Conservation (phyloP, 2,329 filamentous ascomycete species). For the Arachnomyces sp. region DNA sequence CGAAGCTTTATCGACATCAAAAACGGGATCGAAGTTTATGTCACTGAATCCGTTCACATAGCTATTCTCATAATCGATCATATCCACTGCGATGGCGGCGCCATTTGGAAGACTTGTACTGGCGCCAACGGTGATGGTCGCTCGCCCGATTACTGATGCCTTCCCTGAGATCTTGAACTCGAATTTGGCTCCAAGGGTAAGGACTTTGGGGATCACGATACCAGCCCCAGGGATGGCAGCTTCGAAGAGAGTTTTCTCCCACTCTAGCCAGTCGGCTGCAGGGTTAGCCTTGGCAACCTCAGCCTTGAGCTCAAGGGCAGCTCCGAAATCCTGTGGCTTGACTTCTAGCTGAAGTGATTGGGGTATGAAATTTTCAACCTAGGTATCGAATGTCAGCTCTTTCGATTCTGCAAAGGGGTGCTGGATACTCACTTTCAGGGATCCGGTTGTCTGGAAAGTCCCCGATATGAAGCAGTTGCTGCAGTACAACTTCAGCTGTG, state of each 20-base stretch:
- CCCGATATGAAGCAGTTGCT: slow-evolving; percentile 20
- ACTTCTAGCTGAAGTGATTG: slow-evolving; percentile 13
- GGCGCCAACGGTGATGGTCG: slow-evolving; percentile 19
- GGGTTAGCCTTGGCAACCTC: slow-evolving; percentile 8
- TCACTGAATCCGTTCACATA: slow-evolving; percentile 18
- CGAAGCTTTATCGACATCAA: slow-evolving; percentile 18
- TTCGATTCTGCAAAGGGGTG: not conserved
- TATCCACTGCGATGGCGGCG: slow-evolving; percentile 16
- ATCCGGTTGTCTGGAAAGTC: slow-evolving; percentile 17
- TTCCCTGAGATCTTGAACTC: slow-evolving; percentile 17
- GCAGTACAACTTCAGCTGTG: slow-evolving; percentile 16
- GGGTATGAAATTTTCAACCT: slow-evolving; percentile 13
- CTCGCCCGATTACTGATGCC: slow-evolving; percentile 13
- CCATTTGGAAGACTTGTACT: slow-evolving; percentile 17
- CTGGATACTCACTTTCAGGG: slow-evolving; percentile 14
- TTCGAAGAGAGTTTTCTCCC: slow-evolving; percentile 10
- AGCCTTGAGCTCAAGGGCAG: slow-evolving; percentile 13
- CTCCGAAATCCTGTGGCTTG: slow-evolving; percentile 14
- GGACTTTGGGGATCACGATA: slow-evolving; percentile 16
- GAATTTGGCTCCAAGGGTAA: slow-evolving; percentile 19
- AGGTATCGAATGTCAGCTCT: not conserved
- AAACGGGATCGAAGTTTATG: slow-evolving; percentile 15
- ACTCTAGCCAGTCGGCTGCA: slow-evolving; percentile 5
- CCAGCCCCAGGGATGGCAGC: slow-evolving; percentile 18
- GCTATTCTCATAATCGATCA: slow-evolving; percentile 16